phyloP scores from a whole-genome alignment of 352 stramenopile genomes.

The Globisporangium parvum region DNA sequence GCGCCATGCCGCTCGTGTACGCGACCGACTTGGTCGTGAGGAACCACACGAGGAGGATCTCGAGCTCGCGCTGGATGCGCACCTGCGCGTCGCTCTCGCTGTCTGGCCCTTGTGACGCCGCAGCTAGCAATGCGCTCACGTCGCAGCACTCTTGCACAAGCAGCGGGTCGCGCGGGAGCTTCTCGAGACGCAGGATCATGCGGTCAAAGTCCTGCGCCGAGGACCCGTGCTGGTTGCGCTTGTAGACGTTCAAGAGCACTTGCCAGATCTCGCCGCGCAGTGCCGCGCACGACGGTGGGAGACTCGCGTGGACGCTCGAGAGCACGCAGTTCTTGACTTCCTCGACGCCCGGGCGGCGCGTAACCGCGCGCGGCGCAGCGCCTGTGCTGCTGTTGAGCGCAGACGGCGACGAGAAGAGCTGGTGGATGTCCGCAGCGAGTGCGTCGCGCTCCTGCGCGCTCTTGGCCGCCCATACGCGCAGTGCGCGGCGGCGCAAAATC shows the following conservation, averaged over 20 bases:
- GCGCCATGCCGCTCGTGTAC: constrained; percentile 70
- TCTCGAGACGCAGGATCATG: constrained; percentile 55
- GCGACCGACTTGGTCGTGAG: constrained; percentile 74
- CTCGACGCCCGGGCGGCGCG: constrained; percentile 64
- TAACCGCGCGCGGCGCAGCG: constrained; percentile 37
- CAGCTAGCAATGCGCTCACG: constrained; percentile 32
- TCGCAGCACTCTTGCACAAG: constrained; percentile 50
- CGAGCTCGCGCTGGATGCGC: constrained; percentile 50
- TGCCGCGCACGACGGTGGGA: constrained; percentile 42
- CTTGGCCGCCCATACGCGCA: constrained; percentile 58
- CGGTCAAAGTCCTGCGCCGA: constrained; percentile 69
- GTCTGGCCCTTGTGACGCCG: neutral
- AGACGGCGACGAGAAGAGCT: constrained; percentile 51
- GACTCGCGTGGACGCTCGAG: constrained; percentile 31
- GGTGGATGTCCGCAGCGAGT: constrained; percentile 45
- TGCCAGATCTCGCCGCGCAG: constrained; percentile 77
- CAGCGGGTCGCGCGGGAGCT: constrained; percentile 56
- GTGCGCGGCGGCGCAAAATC: constrained; percentile 37
- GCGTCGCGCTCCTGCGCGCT: constrained; percentile 43
- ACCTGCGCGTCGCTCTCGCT: constrained; percentile 15
- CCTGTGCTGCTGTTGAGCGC: constrained; percentile 12
- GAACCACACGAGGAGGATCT: constrained; percentile 78
- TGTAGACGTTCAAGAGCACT: constrained; percentile 76
- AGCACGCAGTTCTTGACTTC: constrained; percentile 63
- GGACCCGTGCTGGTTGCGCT: constrained; percentile 65